phyloP scores from a whole-genome alignment of 2,329 filamentous ascomycete genomes.

The Macrophomina tecta region DNA sequence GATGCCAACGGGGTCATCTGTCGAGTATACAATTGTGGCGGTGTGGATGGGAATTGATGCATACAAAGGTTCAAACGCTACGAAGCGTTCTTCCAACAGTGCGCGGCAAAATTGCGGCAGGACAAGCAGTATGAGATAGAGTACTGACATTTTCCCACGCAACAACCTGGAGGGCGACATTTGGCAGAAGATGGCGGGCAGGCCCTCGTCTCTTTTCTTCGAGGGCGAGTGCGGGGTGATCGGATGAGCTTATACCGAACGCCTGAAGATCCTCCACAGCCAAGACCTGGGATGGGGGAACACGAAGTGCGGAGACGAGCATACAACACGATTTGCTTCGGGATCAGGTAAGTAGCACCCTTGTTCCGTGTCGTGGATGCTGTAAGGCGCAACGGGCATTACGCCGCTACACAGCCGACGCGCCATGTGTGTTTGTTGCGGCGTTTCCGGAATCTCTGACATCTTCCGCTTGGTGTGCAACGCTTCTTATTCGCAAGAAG shows the following conservation, averaged over 20 bases:
- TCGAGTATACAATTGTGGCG: constrained; percentile 30
- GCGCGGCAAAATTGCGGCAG: neutral
- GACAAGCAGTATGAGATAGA: neutral
- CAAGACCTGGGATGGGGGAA: neutral
- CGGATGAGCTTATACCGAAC: neutral
- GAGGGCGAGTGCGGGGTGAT: neutral
- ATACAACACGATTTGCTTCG: too few relatives aligned
- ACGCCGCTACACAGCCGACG: too few relatives aligned
- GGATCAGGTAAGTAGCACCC: too few relatives aligned
- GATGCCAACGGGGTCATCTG: constrained; percentile 32
- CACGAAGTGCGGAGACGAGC: neutral
- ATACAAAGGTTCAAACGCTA: constrained; percentile 28
- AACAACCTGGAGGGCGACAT: too few relatives aligned
- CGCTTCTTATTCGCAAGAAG: too few relatives aligned
- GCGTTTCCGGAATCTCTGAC: too few relatives aligned
- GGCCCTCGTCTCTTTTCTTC: neutral
- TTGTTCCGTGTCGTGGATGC: too few relatives aligned
- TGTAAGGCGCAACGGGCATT: too few relatives aligned
- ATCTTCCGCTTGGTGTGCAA: too few relatives aligned
- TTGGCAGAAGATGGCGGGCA: too few relatives aligned
- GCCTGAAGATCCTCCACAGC: neutral
- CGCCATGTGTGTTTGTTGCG: too few relatives aligned
- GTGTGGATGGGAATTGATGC: constrained; percentile 30
- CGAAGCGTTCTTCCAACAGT: constrained; percentile 33
- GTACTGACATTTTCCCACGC: neutral